phyloP scores from a whole-genome alignment of 805 yeast genomes.

The Scheffersomyces ergatensis region DNA sequence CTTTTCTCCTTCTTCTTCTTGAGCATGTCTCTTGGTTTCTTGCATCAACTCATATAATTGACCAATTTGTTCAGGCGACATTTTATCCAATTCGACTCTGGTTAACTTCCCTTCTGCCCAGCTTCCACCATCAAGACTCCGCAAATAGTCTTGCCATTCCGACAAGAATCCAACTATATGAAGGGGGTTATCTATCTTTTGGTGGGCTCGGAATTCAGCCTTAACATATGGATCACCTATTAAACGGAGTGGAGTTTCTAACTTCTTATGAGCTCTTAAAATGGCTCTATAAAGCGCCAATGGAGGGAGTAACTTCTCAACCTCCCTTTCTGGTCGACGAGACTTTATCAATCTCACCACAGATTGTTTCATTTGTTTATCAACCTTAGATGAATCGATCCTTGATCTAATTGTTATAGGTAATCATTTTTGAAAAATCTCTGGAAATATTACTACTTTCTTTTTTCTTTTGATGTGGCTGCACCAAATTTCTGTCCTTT shows the following conservation, averaged over 20 bases:
- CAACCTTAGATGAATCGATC: not conserved
- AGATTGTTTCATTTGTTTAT: conserved; percentile 38
- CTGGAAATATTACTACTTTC: no score
- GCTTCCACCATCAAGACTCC: conserved; percentile 47
- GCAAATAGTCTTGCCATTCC: conserved; percentile 88
- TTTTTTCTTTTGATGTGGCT: no score
- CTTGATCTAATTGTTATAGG: no score
- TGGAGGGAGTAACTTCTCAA: conserved; percentile 72
- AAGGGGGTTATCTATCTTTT: conserved; percentile 78
- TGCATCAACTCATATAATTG: conserved; percentile 79
- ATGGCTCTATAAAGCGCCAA: conserved; percentile 74
- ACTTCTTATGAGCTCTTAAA: conserved; percentile 68
- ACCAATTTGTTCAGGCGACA: conserved; percentile 87
- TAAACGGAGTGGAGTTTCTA: conserved; percentile 69
- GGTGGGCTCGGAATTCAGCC: conserved; percentile 85
- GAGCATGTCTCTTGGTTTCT: conserved; percentile 50
- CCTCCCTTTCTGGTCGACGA: conserved; percentile 38
- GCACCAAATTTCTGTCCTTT: no score
- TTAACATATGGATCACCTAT: conserved; percentile 90
- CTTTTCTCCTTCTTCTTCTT: conserved; percentile 2
- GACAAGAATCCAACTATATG: conserved; percentile 92
- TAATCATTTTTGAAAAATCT: no score
- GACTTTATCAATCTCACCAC: conserved; percentile 32
- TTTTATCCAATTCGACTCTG: conserved; percentile 64
- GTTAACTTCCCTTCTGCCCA: conserved; percentile 51